phyloP scores from a whole-genome alignment of 352 stramenopile species.

The Phytophthora macrochlamydospora region DNA sequence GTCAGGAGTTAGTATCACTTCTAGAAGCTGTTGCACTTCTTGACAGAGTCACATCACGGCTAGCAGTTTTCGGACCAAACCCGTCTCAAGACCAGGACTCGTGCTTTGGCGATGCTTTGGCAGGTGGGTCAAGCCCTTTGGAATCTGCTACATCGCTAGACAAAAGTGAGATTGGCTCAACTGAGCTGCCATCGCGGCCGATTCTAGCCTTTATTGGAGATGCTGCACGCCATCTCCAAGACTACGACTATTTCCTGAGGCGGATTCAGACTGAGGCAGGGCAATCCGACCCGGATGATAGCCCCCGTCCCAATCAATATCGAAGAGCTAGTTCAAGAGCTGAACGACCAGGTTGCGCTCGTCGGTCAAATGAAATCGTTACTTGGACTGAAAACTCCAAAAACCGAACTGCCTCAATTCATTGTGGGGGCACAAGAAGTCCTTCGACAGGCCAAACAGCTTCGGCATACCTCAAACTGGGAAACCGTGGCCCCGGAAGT shows the following conservation, averaged over 20 bases:
- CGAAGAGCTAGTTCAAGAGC: constrained; percentile 34
- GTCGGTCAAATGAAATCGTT: constrained; percentile 31
- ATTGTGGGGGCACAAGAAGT: constrained; percentile 25
- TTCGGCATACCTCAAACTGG: constrained; percentile 18
- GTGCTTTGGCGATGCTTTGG: constrained; percentile 19
- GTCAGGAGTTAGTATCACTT: constrained; percentile 50
- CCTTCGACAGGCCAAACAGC: constrained; percentile 23
- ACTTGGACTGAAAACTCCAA: constrained; percentile 36
- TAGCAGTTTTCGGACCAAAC: constrained; percentile 37
- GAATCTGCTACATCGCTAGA: constrained; percentile 13
- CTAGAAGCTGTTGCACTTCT: constrained; percentile 65
- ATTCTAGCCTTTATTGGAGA: constrained; percentile 58
- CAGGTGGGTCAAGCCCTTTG: constrained; percentile 2
- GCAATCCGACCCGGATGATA: constrained; percentile 1
- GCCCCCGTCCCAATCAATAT: constrained; percentile 26
- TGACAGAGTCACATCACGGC: constrained; percentile 29
- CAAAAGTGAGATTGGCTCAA: constrained; percentile 21
- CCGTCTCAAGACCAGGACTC: constrained; percentile 7
- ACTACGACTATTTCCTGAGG: constrained; percentile 62
- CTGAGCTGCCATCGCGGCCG: constrained; percentile 30
- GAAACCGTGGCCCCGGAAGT: background rate
- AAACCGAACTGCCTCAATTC: constrained; percentile 41
- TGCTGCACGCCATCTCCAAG: constrained; percentile 59
- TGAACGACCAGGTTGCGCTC: constrained; percentile 46
- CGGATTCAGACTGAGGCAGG: constrained; percentile 30